Base-by-base conservation (phyloP, 179 eudicot species). In the Beta corolliflora region DNA sequence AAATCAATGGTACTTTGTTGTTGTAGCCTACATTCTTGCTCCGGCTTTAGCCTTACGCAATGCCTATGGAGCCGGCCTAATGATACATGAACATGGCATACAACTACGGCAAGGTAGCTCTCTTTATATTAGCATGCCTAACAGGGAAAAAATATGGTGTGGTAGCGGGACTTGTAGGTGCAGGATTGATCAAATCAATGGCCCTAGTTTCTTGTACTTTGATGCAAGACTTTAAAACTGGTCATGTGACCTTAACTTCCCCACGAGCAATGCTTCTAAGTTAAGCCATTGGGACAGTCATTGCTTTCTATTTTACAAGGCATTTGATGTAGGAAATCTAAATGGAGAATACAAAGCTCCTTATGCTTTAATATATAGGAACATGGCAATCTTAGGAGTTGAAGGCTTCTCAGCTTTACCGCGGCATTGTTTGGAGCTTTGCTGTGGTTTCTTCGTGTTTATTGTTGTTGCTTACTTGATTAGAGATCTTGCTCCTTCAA, bases 201-300 rank as follows among this genome's bases (percentile, higher is more conserved):
- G 88, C 87, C 44, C 77, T 84, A 4, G 84, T 89, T 19, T 89
- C 94, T n/a, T 89, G 92, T 79, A 82, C 88, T 12, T 76, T 93
- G 77, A 93, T 92, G 94, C 97, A 92, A 76, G 97, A 93, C 76
- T 59, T 93, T 77, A 93, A 93, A 64, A 92, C 97, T 0, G 95
- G 91, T 0, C 95, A 93, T 60, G 77, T 93, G 68, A 93, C 97
- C 7, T 69, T 89, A 9, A 75, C 96, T 9, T 93, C 97, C 59
- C 97, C 97, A 0, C 76, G 91, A 50, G 85, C 96, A 23, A 92
- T 93, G 96, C 83, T 93, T 8, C 14, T 93, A n/a, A 89, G 96
- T 83, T 96, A 93, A 25, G 84, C 89, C 31, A 82, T 89, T 53
- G 96, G 97, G 19, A 93, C 96, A 1, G 89, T 85, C 67, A 84